Percentiles rank a stretch among this genome's conserved stretches.
These are phyloP conservation scores for Grammothele lineata DNA, from an alignment of 768 basidiomycete species.

Conservation along the genomic window DNA sequence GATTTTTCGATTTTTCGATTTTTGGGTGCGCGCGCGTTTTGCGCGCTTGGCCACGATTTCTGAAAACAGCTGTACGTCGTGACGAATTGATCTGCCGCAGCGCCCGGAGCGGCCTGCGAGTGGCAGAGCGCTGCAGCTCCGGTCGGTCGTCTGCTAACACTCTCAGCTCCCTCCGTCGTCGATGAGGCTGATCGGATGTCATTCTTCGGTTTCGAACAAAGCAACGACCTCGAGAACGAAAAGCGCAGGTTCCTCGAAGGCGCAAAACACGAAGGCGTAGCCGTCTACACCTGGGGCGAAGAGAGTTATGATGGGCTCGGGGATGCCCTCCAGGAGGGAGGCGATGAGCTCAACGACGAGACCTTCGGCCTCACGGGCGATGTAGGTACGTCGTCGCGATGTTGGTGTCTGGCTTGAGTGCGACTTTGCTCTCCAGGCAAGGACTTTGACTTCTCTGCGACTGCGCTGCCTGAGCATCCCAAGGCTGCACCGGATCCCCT, in stretches of 20 bases:
- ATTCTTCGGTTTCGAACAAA: conserved; percentile 73
- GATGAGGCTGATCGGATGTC: conserved; percentile 44
- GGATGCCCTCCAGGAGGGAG: conserved; percentile 81
- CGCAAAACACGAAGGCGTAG: conserved; percentile 64
- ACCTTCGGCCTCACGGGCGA: conserved; percentile 77
- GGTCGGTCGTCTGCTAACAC: too few relatives aligned
- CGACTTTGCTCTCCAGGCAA: conserved; percentile 48
- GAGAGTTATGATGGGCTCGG: conserved; percentile 88
- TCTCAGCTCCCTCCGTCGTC: too few relatives aligned
- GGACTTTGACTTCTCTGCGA: conserved; percentile 84
- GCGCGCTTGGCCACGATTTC: too few relatives aligned
- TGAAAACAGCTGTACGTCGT: too few relatives aligned
- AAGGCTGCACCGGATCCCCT: conserved; percentile 8
- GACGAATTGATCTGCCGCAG: too few relatives aligned
- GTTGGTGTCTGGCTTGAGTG: not conserved
- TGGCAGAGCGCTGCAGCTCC: too few relatives aligned
- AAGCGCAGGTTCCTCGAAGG: conserved; percentile 49
- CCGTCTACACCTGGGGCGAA: conserved; percentile 91
- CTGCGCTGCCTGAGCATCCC: conserved; percentile 30
- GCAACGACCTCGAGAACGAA: conserved; percentile 59
- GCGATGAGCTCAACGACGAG: conserved; percentile 94
- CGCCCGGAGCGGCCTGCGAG: too few relatives aligned
- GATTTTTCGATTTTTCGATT: too few relatives aligned
- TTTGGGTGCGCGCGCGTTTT: too few relatives aligned
- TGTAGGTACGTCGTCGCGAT: conserved; percentile 63